Evolutionary conservation across 441 rosid genomes (phyloP).

Genomic region (Caryocar brasiliense): DNA sequence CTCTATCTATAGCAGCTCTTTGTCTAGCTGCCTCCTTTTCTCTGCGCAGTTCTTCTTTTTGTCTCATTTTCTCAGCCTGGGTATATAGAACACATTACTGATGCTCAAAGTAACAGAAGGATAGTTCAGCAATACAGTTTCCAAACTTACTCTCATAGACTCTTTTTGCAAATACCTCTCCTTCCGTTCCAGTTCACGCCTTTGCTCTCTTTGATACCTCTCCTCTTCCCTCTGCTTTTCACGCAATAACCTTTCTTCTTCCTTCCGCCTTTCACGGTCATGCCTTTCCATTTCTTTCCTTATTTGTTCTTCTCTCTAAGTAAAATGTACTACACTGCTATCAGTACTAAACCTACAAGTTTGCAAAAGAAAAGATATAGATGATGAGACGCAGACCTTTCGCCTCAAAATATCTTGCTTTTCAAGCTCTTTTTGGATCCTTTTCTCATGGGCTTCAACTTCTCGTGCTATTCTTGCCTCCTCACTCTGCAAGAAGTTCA

Average conservation of each 20-base stretch:
- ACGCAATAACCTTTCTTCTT: constrained; percentile 79
- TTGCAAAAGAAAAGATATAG: constrained; percentile 3
- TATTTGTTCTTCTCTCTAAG: constrained; percentile 88
- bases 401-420: constrained; percentile 75
- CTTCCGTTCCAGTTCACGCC: constrained; percentile 80
- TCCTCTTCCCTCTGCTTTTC: constrained; percentile 94
- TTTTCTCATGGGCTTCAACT: constrained; percentile 77
- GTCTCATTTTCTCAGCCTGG: constrained; percentile 82
- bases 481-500: constrained; percentile 45
- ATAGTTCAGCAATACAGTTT: background rate
- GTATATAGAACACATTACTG: constrained; percentile 5
- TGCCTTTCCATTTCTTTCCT: constrained; percentile 85
- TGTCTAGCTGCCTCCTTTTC: constrained; percentile 78
- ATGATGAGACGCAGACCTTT: constrained; percentile 42
- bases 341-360: constrained; percentile 6
- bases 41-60: constrained; percentile 75
- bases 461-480: constrained; percentile 80
- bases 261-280: constrained; percentile 89
- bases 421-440: constrained; percentile 80
- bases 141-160: constrained; percentile 53
- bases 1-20: constrained; percentile 88
- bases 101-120: too few species aligned
- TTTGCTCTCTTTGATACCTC: constrained; percentile 72
- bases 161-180: constrained; percentile 81
- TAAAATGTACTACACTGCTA: too few species aligned